Percentiles rank a stretch among this genome's conserved stretches.
phyloP scores from a whole-genome alignment of 139 green algal genomes.

The Chlamydomonas sphaeroides region DNA sequence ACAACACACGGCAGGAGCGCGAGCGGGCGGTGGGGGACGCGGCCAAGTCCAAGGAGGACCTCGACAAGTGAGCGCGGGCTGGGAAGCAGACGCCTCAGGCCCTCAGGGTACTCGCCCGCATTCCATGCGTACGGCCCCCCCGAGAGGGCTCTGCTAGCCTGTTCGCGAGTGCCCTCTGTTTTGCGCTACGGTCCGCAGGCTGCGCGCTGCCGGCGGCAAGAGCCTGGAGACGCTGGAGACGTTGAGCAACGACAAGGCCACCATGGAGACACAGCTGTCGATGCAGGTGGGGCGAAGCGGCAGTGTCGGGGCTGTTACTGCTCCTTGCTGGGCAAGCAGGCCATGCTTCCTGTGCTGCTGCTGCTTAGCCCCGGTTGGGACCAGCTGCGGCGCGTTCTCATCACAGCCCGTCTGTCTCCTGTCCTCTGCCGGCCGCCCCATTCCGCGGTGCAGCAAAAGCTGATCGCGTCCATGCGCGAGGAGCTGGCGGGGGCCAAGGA shows the following conservation, averaged over 20 bases:
- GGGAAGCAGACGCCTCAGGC: too few relatives aligned
- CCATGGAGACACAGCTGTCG: constrained; percentile 64
- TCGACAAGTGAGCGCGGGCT: constrained; percentile 36
- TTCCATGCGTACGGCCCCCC: too few relatives aligned
- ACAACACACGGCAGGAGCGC: constrained; percentile 49
- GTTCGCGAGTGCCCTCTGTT: too few relatives aligned
- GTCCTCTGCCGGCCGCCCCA: not conserved
- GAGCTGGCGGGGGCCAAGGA: constrained; percentile 65
- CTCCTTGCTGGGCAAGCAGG: too few relatives aligned
- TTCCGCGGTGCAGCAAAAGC: constrained; percentile 34
- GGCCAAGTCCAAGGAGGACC: constrained; percentile 30
- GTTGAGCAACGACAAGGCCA: constrained; percentile 65
- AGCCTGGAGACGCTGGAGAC: constrained; percentile 61
- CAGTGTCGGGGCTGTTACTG: too few relatives aligned
- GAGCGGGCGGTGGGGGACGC: constrained; percentile 48
- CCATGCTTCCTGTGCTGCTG: too few relatives aligned
- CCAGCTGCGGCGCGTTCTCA: not conserved
- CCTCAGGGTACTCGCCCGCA: too few relatives aligned
- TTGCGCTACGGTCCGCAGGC: not conserved
- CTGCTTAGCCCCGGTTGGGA: too few relatives aligned
- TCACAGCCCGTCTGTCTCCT: not conserved
- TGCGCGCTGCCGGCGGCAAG: constrained; percentile 48
- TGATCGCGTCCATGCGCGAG: constrained; percentile 58
- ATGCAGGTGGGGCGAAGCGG: constrained; percentile 57
- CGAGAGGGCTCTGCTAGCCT: too few relatives aligned